Base-by-base conservation (phyloP, 164 flowering plant species). In the Umbilicus rupestris region DNA sequence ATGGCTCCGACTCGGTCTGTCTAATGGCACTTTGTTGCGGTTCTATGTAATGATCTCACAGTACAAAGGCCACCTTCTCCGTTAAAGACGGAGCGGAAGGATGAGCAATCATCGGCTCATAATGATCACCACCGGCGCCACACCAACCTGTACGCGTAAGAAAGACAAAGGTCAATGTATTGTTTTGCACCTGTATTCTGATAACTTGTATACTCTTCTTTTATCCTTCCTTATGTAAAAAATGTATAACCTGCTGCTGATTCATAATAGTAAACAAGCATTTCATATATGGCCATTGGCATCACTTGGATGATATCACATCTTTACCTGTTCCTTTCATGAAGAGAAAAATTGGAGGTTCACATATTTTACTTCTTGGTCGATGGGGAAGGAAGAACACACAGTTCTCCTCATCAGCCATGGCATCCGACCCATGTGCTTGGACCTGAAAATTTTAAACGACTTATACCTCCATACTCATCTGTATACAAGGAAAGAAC, bases 341-440 rank as follows among this genome's bases (percentile, higher is more conserved):
- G 82, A 93, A 88, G 26, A 93, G 84, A 69, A 90, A 93, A 63
- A 87, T 68, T 0, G 97, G 98, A 55, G 78, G 82, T 66, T 78
- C 92, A 64, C 80, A 76, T 62, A 93, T 84, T 80, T 83, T 79
- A 68, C 85, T 78, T 71, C 94, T 80, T 7, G 98, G 98, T 35
- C 81, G 81, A 79, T 93, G 98, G 11, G 98, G 98, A 62, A 93
- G 91, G 80, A 93, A 93, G 77, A 93, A 93, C 14, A 93, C 88
- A 71, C 98, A 90, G 69, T 87, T 87, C 11, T 90, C 97, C 76
- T 88, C 97, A 45, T 93, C 98, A 62, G 90, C 96, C 97, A 93
- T 93, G 64, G 89, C 98, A 81, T 93, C 98, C n/a, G 94, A 86
- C 63, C 98, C 98, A 77, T 93, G 98, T 39, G 98, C 96, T 78